Base-by-base conservation (phyloP, 2,329 filamentous ascomycete species). In the Aspergillus brasiliensis region DNA sequence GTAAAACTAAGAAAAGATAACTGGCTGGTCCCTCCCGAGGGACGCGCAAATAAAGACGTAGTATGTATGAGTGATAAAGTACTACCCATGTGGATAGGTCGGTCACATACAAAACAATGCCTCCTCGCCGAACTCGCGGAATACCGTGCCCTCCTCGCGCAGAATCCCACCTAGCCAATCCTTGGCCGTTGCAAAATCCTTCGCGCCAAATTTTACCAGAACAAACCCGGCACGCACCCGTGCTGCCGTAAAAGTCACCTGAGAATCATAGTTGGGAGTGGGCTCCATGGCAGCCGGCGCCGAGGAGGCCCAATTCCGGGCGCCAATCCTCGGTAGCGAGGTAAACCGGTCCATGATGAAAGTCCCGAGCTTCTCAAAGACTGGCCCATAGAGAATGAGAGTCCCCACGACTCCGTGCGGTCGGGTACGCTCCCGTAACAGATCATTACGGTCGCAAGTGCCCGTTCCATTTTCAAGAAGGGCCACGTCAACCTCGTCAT, bases 131-230 rank as follows among this genome's bases (percentile, higher is more conserved):
- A 97, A 97, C 11, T 85, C 78, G 54, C 79, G 75, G 15, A 83
- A 78, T 8, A 97, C 81, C 63, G 86, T 93, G 1, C 90, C 91
- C 73, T 97, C 91, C 62, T 86, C 83, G 48, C 82, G 77, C 49
- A 97, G 78, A 85, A 97, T 90, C 6, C 82, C 82, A 8, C 87
- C 86, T 59, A 98, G 82, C 92, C 93, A 98, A 49, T 84, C 79
- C 65, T 91, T 86, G 3, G 89, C 92, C 25, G 88, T 89, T 74
- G 98, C 92, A 23, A 97, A 89, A 47, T 88, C 89, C 57, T 82
- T 83, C 1, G 93, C 91, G 1, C 91, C 92, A 73, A 98, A 96
- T 75, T 98, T 98, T 67, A 98, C 89, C 25, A 97, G 83, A 3
- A 95, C 89, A 70, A 94, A 97, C 3, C 91, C 89, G 15, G 71